phyloP scores from a whole-genome alignment of 164 flowering plant species.

The Vitis riparia region DNA sequence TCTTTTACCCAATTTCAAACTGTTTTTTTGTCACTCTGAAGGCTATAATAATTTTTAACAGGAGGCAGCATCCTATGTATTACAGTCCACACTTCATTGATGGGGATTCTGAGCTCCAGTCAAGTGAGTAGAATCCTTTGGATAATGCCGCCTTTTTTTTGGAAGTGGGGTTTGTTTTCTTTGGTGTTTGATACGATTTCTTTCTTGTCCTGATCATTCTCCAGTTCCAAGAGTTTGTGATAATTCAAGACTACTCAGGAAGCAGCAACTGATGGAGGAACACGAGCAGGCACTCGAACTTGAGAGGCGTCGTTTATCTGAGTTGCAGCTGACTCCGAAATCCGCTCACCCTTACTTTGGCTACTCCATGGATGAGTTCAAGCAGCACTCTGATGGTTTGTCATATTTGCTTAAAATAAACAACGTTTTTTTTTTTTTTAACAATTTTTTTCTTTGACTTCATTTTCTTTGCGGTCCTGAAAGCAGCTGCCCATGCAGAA shows the following conservation, averaged over 20 bases:
- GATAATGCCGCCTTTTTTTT: background rate
- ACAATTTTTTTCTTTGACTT: background rate
- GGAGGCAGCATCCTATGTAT: constrained; percentile 32
- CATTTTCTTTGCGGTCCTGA: background rate
- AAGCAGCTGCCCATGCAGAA: constrained; percentile 20
- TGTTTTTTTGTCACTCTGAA: too few relatives aligned
- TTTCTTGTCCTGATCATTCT: background rate
- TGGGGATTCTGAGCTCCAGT: constrained; percentile 48
- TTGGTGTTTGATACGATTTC: background rate
- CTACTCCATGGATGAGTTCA: constrained; percentile 44
- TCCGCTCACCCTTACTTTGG: constrained; percentile 36
- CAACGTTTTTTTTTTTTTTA: background rate
- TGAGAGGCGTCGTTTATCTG: constrained; percentile 49
- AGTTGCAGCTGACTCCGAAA: constrained; percentile 43
- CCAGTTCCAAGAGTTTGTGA: constrained; percentile 49
- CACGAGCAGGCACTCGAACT: constrained; percentile 58
- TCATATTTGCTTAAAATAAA: background rate
- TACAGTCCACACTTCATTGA: constrained; percentile 40
- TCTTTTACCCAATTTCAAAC: too few relatives aligned
- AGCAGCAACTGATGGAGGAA: constrained; percentile 51
- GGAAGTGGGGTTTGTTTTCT: background rate
- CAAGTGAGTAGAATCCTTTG: constrained; percentile 38
- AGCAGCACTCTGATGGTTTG: constrained; percentile 43
- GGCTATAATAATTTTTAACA: too few relatives aligned
- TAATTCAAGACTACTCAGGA: constrained; percentile 44